Evolutionary conservation across 768 basidiomycete genomes (phyloP).

Genomic region (Peribolospora baueri): DNA sequence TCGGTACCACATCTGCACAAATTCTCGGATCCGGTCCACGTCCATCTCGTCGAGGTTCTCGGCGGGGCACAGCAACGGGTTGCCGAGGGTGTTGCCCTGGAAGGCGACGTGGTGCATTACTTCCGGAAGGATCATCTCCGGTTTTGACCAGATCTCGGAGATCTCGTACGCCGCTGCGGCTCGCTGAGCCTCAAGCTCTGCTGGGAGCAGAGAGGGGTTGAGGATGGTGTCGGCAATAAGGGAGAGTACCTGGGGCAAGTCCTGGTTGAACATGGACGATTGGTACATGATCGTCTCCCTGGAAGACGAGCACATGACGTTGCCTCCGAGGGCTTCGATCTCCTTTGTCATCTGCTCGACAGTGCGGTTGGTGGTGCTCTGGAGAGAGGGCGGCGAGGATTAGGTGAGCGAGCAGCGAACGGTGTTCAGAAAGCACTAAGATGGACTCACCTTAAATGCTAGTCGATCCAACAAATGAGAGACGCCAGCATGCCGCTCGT

Average conservation of each 20-base stretch:
- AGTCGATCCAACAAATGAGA: conserved; percentile 84
- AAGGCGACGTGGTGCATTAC: conserved; percentile 71
- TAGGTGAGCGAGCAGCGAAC: background rate
- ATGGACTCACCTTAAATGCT: conserved; percentile 61
- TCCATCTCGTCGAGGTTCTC: conserved; percentile 50
- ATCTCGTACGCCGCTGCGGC: conserved; percentile 78
- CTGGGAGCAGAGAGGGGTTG: conserved; percentile 44
- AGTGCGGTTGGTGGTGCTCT: conserved; percentile 53
- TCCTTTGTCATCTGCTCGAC: conserved; percentile 54
- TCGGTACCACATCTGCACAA: conserved; percentile 57
- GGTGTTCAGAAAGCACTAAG: background rate
- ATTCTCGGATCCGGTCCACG: conserved; percentile 33
- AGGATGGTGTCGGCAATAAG: conserved; percentile 78
- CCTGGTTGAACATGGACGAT: conserved; percentile 70
- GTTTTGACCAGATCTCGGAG: conserved; percentile 62
- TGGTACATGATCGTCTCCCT: conserved; percentile 96
- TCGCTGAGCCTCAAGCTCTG: conserved; percentile 60
- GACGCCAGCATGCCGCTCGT: conserved; percentile 41
- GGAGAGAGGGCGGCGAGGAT: background rate
- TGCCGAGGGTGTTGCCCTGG: conserved; percentile 52
- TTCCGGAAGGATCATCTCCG: conserved; percentile 82
- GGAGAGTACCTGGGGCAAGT: conserved; percentile 55
- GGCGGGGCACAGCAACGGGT: conserved; percentile 65
- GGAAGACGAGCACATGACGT: conserved; percentile 71
- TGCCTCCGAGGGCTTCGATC: conserved; percentile 64